A percentile compares a stretch with the other conserved stretches of the same genome.
Evolutionary conservation across 768 basidiomycete genomes (phyloP).

Genomic region (Inosperma sp.): DNA sequence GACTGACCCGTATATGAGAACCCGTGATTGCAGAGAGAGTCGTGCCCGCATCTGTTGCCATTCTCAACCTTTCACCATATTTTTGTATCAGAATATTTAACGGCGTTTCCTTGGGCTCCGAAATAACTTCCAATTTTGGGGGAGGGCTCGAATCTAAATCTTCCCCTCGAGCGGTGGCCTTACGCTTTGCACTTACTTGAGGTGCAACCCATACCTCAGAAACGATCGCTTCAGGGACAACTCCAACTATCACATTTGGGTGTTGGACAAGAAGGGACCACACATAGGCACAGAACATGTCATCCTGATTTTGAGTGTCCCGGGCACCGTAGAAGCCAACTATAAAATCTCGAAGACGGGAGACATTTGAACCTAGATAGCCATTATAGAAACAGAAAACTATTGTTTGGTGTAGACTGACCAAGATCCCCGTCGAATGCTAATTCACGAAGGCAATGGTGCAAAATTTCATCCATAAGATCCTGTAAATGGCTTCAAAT

Average conservation of each 20-base stretch:
- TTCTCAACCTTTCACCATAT: constrained; percentile 61
- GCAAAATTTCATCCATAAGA: constrained; percentile 78
- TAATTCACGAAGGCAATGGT: constrained; percentile 79
- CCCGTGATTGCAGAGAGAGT: constrained; percentile 80
- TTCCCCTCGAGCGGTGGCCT: constrained; percentile 55
- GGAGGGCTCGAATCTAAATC: constrained; percentile 39
- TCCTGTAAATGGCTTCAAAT: background rate
- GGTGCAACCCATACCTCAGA: constrained; percentile 78
- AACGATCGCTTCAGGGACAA: constrained; percentile 50
- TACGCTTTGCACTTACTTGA: constrained; percentile 61
- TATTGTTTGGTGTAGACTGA: constrained; percentile 39
- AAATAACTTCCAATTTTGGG: constrained; percentile 47
- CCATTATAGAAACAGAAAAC: constrained; percentile 36
- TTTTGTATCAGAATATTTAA: constrained; percentile 52
- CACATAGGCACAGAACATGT: constrained; percentile 71
- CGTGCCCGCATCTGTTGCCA: constrained; percentile 71
- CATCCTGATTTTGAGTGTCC: constrained; percentile 59
- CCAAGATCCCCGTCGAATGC: constrained; percentile 90
- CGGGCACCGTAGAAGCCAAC: constrained; percentile 53
- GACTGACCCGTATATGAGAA: constrained; percentile 72
- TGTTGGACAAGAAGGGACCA: constrained; percentile 78
- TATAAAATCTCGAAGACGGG: constrained; percentile 69
- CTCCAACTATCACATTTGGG: constrained; percentile 72
- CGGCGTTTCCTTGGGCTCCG: constrained; percentile 49
- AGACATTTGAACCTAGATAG: constrained; percentile 63